Conservation (phyloP, 169 alveolate genomes). For the Plasmodium adleri region DNA sequence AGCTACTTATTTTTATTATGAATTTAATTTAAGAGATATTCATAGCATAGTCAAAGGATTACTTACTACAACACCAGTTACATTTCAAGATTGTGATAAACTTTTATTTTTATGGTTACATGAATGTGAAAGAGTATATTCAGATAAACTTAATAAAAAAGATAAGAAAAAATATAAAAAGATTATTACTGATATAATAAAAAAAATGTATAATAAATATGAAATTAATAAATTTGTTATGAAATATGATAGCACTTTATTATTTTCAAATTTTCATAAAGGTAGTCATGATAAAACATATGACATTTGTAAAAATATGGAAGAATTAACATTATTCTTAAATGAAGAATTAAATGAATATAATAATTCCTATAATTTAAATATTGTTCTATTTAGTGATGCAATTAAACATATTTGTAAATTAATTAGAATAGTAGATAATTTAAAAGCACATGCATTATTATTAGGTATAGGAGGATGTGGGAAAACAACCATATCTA, state of each 20-base stretch:
- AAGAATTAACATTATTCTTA: slow-evolving; percentile 86
- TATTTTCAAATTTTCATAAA: slow-evolving; percentile 81
- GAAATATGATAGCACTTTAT: slow-evolving; percentile 27
- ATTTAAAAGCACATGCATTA: slow-evolving; percentile 95
- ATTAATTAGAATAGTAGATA: slow-evolving; percentile 93
- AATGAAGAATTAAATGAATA: slow-evolving; percentile 94
- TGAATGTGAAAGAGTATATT: slow-evolving; percentile 96
- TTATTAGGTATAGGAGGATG: slow-evolving; percentile 98
- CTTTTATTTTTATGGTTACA: slow-evolving; percentile 95
- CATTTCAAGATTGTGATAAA: slow-evolving; percentile 92
- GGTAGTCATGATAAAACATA: slow-evolving; percentile 89
- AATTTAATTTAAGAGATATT: slow-evolving; percentile 95
- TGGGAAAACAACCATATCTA: slow-evolving; percentile 95
- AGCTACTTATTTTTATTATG: slow-evolving; percentile 97
- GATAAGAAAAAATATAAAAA: slow-evolving; percentile 91
- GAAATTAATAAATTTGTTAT: slow-evolving; percentile 91
- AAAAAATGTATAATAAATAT: slow-evolving; percentile 92
- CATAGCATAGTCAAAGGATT: slow-evolving; percentile 95
- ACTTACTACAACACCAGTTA: slow-evolving; percentile 91
- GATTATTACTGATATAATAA: slow-evolving; percentile 91
- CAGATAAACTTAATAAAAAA: slow-evolving; percentile 93
- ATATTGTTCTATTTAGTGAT: slow-evolving; percentile 95
- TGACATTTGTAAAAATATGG: slow-evolving; percentile 92
- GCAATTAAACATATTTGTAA: slow-evolving; percentile 97
- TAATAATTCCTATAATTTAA: slow-evolving; percentile 95